Percentiles rank a stretch among this genome's conserved stretches.
Conservation (phyloP, 2,329 filamentous ascomycete genomes). For the Cercospora berteroae region DNA sequence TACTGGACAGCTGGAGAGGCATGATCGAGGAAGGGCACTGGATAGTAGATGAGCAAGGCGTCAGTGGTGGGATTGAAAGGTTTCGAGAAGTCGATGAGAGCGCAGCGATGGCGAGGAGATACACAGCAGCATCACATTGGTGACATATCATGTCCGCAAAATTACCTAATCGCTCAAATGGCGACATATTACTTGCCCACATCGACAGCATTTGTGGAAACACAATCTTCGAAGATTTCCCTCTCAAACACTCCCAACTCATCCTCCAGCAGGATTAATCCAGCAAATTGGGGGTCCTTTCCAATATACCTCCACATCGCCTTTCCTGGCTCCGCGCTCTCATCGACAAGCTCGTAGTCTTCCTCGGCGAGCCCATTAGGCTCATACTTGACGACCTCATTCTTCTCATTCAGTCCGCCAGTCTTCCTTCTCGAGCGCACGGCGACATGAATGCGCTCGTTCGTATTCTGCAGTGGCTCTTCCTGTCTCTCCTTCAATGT, state of each 20-base stretch:
- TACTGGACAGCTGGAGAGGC: not conserved
- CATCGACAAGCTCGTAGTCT: conserved; percentile 19
- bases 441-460: conserved; percentile 17
- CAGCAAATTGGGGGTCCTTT: conserved; percentile 13
- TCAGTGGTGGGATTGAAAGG: not conserved
- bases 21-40: not conserved
- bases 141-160: not conserved
- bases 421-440: conserved; percentile 15
- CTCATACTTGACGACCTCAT: conserved; percentile 12
- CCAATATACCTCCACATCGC: conserved; percentile 21
- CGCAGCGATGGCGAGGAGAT: not conserved
- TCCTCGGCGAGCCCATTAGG: conserved; percentile 13
- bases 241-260: conserved; percentile 15
- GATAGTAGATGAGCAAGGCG: not conserved
- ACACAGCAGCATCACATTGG: not conserved
- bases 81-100: not conserved
- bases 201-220: not conserved
- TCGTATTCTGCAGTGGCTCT: conserved; percentile 17
- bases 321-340: conserved; percentile 11
- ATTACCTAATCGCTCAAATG: not conserved
- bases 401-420: conserved; percentile 15
- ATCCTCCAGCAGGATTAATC: conserved; percentile 14
- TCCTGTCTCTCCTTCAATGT: conserved; percentile 12
- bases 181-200: not conserved
- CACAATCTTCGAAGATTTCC: conserved; percentile 18